These are phyloP conservation scores for Aaosphaeria pasadenensis DNA, from an alignment of 2,329 filamentous ascomycete genomes.

Conservation along the genomic window DNA sequence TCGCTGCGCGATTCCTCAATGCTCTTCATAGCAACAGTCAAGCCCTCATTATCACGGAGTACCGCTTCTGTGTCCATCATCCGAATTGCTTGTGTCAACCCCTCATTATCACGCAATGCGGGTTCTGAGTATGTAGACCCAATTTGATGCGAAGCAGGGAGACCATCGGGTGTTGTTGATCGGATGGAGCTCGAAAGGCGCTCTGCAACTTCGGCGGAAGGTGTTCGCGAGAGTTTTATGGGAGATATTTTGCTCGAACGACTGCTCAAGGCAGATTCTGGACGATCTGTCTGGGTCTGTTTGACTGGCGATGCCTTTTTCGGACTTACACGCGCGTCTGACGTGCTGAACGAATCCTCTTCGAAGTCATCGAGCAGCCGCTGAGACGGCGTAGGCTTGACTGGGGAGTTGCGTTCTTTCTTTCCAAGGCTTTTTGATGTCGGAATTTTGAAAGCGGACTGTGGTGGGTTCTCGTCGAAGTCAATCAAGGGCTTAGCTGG, in stretches of 20 bases:
- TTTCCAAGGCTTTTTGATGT: constrained; percentile 24
- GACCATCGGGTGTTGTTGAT: constrained; percentile 9
- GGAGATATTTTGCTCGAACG: constrained; percentile 27
- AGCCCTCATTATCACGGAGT: constrained; percentile 38
- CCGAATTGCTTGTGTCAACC: constrained; percentile 35
- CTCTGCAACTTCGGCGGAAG: constrained; percentile 16
- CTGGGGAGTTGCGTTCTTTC: constrained; percentile 26
- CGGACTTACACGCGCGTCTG: constrained; percentile 13
- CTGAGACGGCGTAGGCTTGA: constrained; percentile 27
- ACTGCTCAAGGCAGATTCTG: constrained; percentile 23
- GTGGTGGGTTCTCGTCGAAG: constrained; percentile 22
- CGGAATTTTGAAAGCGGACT: constrained; percentile 32
- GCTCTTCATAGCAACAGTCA: constrained; percentile 35
- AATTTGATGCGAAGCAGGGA: constrained; percentile 15
- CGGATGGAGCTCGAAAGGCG: constrained; percentile 9
- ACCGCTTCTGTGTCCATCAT: constrained; percentile 22
- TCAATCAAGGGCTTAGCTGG: constrained; percentile 19
- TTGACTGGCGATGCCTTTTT: constrained; percentile 26
- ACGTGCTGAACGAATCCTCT: constrained; percentile 8
- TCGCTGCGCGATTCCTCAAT: constrained; percentile 28
- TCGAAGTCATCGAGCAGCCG: constrained; percentile 25
- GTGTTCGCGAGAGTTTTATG: constrained; percentile 20
- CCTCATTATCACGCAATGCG: constrained; percentile 36
- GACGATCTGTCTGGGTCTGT: constrained; percentile 14
- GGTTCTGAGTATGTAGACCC: constrained; percentile 7